Evolutionary conservation across 2,329 filamentous ascomycete genomes (phyloP).

Genomic region (Chrysoporthe cubensis): DNA sequence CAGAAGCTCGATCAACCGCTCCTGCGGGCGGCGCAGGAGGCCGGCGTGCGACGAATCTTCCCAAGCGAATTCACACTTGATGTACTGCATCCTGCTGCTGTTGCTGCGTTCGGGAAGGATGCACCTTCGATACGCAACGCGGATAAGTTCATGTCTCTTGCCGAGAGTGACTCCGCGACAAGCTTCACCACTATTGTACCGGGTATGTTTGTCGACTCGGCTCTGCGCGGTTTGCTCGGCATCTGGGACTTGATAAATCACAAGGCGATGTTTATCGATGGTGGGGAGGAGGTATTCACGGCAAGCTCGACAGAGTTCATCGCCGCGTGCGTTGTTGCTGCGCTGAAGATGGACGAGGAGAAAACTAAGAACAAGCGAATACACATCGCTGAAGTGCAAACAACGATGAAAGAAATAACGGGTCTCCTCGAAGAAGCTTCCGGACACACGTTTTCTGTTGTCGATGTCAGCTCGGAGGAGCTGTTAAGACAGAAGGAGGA

Average conservation of each 20-base stretch:
- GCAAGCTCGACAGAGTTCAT: conserved; percentile 5
- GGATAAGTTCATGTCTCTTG: background rate
- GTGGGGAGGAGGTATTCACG: conserved; percentile 2
- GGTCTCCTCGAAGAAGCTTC: background rate
- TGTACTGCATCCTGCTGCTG: background rate
- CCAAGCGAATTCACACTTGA: conserved; percentile 15
- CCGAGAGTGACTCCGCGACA: background rate
- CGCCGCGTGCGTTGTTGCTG: conserved; percentile 6
- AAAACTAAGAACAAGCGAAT: conserved; percentile 10
- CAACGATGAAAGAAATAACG: background rate
- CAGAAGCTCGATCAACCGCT: background rate
- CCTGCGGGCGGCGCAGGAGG: conserved; percentile 3
- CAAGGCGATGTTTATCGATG: conserved; percentile 3
- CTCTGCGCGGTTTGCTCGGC: background rate
- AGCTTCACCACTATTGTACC: conserved; percentile 9
- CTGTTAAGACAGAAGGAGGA: background rate
- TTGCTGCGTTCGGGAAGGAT: background rate
- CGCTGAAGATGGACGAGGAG: conserved; percentile 12
- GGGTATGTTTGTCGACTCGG: background rate
- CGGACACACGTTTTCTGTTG: background rate
- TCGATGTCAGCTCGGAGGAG: conserved; percentile 1
- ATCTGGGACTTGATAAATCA: background rate
- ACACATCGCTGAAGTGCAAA: conserved; percentile 1
- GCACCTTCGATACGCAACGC: background rate
- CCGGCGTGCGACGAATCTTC: conserved; percentile 6